Base-by-base conservation (phyloP, 176 grass and related monocot species). In the Tillandsia fasciculata region DNA sequence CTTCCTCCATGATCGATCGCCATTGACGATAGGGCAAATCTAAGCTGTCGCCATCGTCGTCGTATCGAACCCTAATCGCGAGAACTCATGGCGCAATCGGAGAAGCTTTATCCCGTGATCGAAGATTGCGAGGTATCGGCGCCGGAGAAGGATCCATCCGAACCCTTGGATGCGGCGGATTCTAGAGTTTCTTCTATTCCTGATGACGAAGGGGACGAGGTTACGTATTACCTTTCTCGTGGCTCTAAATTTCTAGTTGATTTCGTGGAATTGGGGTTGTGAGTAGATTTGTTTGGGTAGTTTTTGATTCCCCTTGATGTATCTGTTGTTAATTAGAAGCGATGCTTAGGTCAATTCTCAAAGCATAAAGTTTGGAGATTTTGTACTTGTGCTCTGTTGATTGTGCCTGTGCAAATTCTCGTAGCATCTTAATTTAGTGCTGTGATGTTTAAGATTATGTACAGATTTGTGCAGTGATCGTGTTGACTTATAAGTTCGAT, bases 31-130 rank as follows among this genome's bases (percentile, higher is more conserved):
- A 42, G 33, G 33, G 33, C 0, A 42, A 42, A 42, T 3, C 33
- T 42, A 42, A 42, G 33, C 33, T 42, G 7, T 42, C 33, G 33
- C 33, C 56, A 2, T 15, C 63, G 57, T 66, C 49, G 11, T 12
- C 51, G 48, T 42, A 67, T 76, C 48, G 49, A 52, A 52, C 65
- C 63, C 65, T 53, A 2, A 67, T 71, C 9, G 63, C 48, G n/a
- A 26, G n/a, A 26, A 42, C 64, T 42, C 49, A 81, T 81, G 78
- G 78, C 72, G 29, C 64, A 75, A 57, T 52, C 71, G 48, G 64
- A 75, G 52, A 75, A 67, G 63, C 14, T 81, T 14, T 81, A 74
- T 20, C 71, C 71, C 33, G 12, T 74, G n/a, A 67, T 81, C 78
- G 78, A 81, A 2, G 48, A 14, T 50, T 66, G 70, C 64, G 78